Evolutionary conservation across 495 filamentous ascomycete genomes (phyloP).

Genomic region (Friedmanniomyces endolithicus): DNA sequence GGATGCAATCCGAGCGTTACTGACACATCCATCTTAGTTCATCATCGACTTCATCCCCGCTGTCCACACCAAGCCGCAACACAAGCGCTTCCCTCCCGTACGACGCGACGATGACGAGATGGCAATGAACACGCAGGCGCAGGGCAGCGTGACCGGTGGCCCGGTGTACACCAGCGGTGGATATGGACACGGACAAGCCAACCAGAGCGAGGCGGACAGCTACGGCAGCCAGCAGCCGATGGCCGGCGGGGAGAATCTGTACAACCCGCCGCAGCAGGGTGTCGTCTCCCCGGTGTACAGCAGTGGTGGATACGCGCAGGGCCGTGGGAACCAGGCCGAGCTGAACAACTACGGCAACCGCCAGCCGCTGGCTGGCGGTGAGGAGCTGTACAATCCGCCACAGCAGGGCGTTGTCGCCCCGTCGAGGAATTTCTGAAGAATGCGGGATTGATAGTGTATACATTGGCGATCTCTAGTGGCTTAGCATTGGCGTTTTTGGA

Average conservation of each 20-base stretch:
- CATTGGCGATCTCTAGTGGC: background rate
- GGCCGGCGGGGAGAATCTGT: background rate
- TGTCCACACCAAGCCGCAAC: conserved; percentile 45
- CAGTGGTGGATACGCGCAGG: conserved; percentile 7
- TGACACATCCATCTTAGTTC: conserved; percentile 59
- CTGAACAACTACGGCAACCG: conserved; percentile 6
- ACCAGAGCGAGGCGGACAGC: background rate
- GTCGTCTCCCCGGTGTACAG: conserved; percentile 15
- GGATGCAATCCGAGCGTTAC: background rate
- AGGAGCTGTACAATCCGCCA: conserved; percentile 3
- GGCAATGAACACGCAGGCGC: conserved; percentile 12
- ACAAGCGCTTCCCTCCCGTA: conserved; percentile 20
- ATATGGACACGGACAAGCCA: background rate
- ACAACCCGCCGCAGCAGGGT: conserved; percentile 5
- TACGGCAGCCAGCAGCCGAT: conserved; percentile 12
- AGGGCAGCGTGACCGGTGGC: conserved; percentile 9
- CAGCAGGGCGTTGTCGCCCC: conserved; percentile 6
- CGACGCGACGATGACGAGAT: conserved; percentile 13
- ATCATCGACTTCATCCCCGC: conserved; percentile 78
- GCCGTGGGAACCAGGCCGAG: background rate
- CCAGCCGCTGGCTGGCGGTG: conserved; percentile 4
- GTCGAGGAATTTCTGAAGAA: conserved; percentile 23
- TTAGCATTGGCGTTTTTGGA: background rate
- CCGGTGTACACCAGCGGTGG: conserved; percentile 15
- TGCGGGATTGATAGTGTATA: background rate